Base-by-base conservation (phyloP, 495 filamentous ascomycete species). In the Aspergillus affinis region DNA sequence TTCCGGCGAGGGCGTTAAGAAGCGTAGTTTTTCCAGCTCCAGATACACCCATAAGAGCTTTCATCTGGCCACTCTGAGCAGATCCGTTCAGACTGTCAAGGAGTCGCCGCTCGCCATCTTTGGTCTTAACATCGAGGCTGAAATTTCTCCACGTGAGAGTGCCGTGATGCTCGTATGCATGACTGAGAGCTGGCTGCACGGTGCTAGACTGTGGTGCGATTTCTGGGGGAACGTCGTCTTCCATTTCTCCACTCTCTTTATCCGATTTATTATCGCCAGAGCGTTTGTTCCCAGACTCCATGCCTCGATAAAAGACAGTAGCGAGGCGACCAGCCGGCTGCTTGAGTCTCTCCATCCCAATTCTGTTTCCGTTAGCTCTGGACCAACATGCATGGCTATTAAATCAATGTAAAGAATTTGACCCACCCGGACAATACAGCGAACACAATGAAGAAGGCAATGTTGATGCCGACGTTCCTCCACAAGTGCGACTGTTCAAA, bases 11-110 rank as follows among this genome's bases (percentile, higher is more conserved):
- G 10, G 65, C 64, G 54, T 87, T 81, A 1, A 88, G 66, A 0
- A 88, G 69, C 0, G 85, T 88, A 0, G 84, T 86, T 66, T 88
- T 88, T n/a, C 86, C 88, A 10, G 88, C 88, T n/a, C 88, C 88
- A 4, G 83, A 86, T 5, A 84, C 84, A 8, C 88, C 88, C 74
- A 90, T 87, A 13, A 90, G 69, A 0, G 88, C 88, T 8, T 82
- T 82, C 67, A 90, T 72, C 45, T 74, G 6, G 83, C 87, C 1
- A 85, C 26, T 46, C 68, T 86, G 86, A 29, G 81, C 83, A 61
- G 80, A 88, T 0, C 87, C 87, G 48, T 78, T 76, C 50, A 89
- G 72, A 15, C 77, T 77, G 61, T 88, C 79, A 19, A 89, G 76
- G 2, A 89, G 71, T 57, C 82, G 78, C 6, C 68, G 73, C 46